These are phyloP conservation scores for Arthrobotrys conoides DNA, from an alignment of 2,329 filamentous ascomycete genomes.

Conservation along the genomic window DNA sequence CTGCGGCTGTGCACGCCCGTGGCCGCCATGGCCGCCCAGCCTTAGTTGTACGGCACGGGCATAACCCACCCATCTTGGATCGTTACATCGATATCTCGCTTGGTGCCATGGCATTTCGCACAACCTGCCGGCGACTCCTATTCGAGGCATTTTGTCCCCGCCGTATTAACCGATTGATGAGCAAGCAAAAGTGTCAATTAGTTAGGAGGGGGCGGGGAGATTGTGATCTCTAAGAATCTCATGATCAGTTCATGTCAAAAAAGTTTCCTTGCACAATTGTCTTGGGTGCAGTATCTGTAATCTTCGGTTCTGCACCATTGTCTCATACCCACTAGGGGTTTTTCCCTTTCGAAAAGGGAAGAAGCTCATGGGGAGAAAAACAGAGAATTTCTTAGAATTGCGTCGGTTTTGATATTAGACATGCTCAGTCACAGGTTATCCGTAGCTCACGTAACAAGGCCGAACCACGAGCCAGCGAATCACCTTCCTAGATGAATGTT, in stretches of 20 bases:
- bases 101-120: conserved; percentile 34
- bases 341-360: conserved; percentile 13
- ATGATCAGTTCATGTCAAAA: conserved; percentile 18
- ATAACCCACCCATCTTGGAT: conserved; percentile 16
- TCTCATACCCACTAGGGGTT: conserved; percentile 3
- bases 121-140: conserved; percentile 24
- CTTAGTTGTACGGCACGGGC: conserved; percentile 28
- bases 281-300: conserved; percentile 18
- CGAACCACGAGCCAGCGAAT: conserved; percentile 28
- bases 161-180: conserved; percentile 40
- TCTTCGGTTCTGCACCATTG: conserved; percentile 23
- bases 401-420: conserved; percentile 14
- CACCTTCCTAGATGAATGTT: conserved; percentile 41
- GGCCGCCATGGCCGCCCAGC: conserved; percentile 1
- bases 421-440: conserved; percentile 14
- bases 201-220: conserved; percentile 21
- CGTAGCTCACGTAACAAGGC: conserved; percentile 18
- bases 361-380: background rate
- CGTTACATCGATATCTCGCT: conserved; percentile 35
- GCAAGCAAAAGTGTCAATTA: background rate
- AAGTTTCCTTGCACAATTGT: conserved; percentile 3
- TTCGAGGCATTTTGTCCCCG: conserved; percentile 25
- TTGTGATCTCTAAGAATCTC: conserved; percentile 14
- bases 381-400: conserved; percentile 37
- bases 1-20: conserved; percentile 44